Conservation (phyloP, 768 basidiomycete genomes). For the Lentinula edodes region DNA sequence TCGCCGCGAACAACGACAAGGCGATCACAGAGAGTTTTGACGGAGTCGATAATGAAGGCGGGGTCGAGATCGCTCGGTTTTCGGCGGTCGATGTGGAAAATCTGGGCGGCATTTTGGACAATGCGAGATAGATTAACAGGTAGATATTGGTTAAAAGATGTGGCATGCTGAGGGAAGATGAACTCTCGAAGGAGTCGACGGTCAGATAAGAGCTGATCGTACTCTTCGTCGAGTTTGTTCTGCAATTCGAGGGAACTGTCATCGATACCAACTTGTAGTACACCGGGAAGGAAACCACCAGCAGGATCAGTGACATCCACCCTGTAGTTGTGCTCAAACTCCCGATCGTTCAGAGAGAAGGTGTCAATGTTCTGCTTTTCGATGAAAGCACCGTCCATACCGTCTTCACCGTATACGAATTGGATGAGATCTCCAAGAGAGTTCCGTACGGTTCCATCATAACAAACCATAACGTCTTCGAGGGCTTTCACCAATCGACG, state of each 20-base stretch:
- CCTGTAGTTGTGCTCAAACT: conserved; percentile 90
- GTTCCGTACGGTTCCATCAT: conserved; percentile 97
- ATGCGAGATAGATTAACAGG: conserved; percentile 96
- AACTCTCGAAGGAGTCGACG: conserved; percentile 74
- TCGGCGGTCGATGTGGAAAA: conserved; percentile 94
- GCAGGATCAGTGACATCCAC: conserved; percentile 87
- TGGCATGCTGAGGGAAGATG: conserved; percentile 75
- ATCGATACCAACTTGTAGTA: conserved; percentile 84
- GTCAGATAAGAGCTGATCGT: conserved; percentile 58
- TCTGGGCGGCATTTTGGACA: conserved; percentile 91
- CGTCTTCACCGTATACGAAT: conserved; percentile 97
- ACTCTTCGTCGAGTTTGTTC: conserved; percentile 63
- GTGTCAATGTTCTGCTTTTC: conserved; percentile 94
- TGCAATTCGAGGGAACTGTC: conserved; percentile 69
- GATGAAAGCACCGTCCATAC: conserved; percentile 97
- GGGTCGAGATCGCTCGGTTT: conserved; percentile 93
- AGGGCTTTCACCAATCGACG: conserved; percentile 96
- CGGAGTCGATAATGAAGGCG: conserved; percentile 74
- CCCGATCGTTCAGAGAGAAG: conserved; percentile 71
- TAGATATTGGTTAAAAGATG: conserved; percentile 72
- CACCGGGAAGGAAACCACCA: conserved; percentile 74
- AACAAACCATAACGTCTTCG: conserved; percentile 96
- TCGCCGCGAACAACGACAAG: conserved; percentile 86
- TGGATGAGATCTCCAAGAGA: conserved; percentile 95
- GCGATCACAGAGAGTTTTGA: conserved; percentile 68